A percentile compares a stretch with the other conserved stretches of the same genome.
phyloP scores from a whole-genome alignment of 73 alveolate genomes.

The Paramecium primaurelia region DNA sequence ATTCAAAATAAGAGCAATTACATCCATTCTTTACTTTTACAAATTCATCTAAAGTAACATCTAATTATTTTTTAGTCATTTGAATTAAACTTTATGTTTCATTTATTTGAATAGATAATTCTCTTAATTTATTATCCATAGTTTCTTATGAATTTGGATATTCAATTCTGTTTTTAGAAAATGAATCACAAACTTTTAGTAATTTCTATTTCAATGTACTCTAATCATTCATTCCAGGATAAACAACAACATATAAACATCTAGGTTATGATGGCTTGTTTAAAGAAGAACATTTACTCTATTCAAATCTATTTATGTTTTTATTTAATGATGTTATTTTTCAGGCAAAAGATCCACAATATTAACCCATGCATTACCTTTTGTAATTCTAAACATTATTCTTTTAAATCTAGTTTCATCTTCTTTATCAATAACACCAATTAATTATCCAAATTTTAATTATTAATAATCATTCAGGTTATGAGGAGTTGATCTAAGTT shows the following conservation, averaged over 20 bases:
- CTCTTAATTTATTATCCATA: not conserved
- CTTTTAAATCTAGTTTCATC: conserved; percentile 86
- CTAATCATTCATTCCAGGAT: conserved; percentile 35
- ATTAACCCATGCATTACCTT: conserved; percentile 84
- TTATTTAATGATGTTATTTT: not conserved
- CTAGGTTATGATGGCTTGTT: not conserved
- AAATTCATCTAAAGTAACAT: not conserved
- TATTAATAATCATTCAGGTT: not conserved
- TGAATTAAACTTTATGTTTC: not conserved
- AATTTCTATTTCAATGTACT: conserved; percentile 2
- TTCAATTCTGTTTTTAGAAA: not conserved
- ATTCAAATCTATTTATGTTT: not conserved
- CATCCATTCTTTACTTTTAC: not conserved
- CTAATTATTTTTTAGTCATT: not conserved
- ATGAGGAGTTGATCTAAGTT: not conserved
- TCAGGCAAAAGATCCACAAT: not conserved
- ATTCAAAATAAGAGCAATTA: conserved; percentile 73
- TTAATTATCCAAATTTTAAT: conserved; percentile 39
- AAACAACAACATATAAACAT: conserved; percentile 31
- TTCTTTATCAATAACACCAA: conserved; percentile 87
- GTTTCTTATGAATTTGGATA: not conserved
- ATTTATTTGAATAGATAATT: not conserved
- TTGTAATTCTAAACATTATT: conserved; percentile 90
- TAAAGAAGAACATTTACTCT: not conserved
- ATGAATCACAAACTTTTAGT: not conserved